A percentile compares a stretch with the other conserved stretches of the same genome.
Conservation (phyloP, 352 stramenopile genomes). For the Halophytophthora batemanensis region DNA sequence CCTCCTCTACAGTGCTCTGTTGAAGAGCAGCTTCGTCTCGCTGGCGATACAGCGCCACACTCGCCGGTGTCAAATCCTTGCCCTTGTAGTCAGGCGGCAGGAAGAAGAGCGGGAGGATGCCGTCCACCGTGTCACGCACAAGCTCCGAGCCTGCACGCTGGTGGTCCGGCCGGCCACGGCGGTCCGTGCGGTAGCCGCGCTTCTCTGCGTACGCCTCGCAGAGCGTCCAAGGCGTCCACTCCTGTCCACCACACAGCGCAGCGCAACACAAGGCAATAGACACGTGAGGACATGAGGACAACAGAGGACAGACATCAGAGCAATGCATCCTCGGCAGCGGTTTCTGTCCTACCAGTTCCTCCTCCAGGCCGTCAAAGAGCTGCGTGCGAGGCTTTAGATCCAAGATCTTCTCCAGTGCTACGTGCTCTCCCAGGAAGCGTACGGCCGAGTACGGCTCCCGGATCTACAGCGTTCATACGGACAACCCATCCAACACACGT, state of each 20-base stretch:
- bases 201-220: slow-evolving; percentile 85
- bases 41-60: slow-evolving; percentile 31
- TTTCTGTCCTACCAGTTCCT: slow-evolving; percentile 50
- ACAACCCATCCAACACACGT: slow-evolving; percentile 2
- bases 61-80: slow-evolving; percentile 39
- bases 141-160: slow-evolving; percentile 78
- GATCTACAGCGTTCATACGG: slow-evolving; percentile 46
- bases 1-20: slow-evolving; percentile 15
- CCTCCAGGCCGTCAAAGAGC: slow-evolving; percentile 71
- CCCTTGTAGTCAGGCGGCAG: slow-evolving; percentile 71
- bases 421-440: slow-evolving; percentile 78
- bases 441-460: slow-evolving; percentile 87
- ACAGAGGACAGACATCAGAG: neutral
- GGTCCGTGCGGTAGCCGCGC: slow-evolving; percentile 77
- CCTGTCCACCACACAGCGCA: slow-evolving; percentile 23
- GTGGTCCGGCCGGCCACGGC: slow-evolving; percentile 72
- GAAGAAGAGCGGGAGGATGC: slow-evolving; percentile 80
- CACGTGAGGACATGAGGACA: neutral
- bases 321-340: neutral
- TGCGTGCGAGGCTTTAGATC: slow-evolving; percentile 71
- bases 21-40: slow-evolving; percentile 17
- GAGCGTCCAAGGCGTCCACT: slow-evolving; percentile 82
- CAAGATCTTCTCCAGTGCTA: slow-evolving; percentile 66
- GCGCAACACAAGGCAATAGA: neutral
- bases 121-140: slow-evolving; percentile 79